phyloP scores from a whole-genome alignment of 306 rosid genomes.

The Quercus engelmannii region DNA sequence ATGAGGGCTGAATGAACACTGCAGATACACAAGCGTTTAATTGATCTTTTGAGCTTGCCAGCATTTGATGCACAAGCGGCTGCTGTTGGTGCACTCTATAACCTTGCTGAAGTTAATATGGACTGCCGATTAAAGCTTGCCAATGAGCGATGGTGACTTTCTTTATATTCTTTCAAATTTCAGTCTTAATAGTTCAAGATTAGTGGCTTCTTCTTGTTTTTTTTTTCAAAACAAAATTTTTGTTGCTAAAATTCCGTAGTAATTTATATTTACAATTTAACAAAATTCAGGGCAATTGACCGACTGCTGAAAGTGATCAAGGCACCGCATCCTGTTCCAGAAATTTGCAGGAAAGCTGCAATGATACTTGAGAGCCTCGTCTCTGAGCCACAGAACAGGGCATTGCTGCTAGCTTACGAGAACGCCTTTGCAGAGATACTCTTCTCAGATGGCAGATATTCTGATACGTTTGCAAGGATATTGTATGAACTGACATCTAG shows the following conservation, averaged over 20 bases:
- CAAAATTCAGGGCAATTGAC: constrained; percentile 80
- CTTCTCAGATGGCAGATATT: constrained; percentile 67
- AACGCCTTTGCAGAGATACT: constrained; percentile 93
- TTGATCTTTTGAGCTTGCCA: constrained; percentile 86
- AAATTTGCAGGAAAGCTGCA: constrained; percentile 93
- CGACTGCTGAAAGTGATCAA: constrained; percentile 81
- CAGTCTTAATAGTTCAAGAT: background rate
- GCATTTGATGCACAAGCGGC: constrained; percentile 93
- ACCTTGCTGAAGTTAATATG: constrained; percentile 97
- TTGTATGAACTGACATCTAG: constrained; percentile 86
- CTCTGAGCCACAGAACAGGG: constrained; percentile 91
- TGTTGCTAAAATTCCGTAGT: background rate
- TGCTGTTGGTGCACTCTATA: constrained; percentile 94
- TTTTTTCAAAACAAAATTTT: background rate
- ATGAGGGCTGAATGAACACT: constrained; percentile 10
- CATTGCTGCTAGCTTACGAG: constrained; percentile 73
- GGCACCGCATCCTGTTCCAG: constrained; percentile 85
- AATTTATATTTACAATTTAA: background rate
- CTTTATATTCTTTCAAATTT: background rate
- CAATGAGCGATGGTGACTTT: constrained; percentile 82
- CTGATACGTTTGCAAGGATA: constrained; percentile 91
- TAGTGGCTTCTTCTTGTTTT: background rate
- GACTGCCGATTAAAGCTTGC: constrained; percentile 96
- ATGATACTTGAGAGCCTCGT: constrained; percentile 92
- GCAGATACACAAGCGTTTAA: constrained; percentile 89